A percentile compares a stretch with the other conserved stretches of the same genome.
These are phyloP conservation scores for Eucalyptus globulus DNA, from an alignment of 345 rosid genomes.

Conservation along the genomic window DNA sequence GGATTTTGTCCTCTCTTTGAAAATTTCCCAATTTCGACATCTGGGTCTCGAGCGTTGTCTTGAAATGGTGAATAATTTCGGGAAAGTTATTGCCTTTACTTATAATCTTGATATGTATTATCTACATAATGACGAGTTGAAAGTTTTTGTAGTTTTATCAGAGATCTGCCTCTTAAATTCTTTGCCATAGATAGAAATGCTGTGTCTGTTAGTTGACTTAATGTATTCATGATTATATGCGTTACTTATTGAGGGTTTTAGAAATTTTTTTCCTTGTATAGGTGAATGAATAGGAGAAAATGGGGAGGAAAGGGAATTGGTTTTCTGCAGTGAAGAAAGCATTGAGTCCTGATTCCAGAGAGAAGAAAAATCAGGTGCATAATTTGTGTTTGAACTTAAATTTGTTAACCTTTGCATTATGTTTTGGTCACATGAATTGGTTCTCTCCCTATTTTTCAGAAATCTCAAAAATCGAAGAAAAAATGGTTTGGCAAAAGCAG, in stretches of 20 bases:
- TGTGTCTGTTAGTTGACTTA: not conserved
- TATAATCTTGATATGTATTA: not conserved
- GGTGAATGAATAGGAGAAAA: constrained; percentile 15
- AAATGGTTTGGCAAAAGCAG: constrained; percentile 46
- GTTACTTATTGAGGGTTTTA: not conserved
- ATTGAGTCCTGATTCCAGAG: constrained; percentile 38
- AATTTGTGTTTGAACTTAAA: not conserved
- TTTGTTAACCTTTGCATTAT: not conserved
- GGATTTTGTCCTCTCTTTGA: not conserved
- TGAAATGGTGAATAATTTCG: not conserved
- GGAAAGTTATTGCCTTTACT: not conserved
- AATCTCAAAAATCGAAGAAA: constrained; percentile 28
- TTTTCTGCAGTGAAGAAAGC: constrained; percentile 71
- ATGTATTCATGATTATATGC: not conserved
- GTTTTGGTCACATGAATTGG: not conserved
- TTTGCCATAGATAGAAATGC: not conserved
- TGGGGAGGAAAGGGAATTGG: constrained; percentile 78
- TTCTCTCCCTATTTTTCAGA: constrained; percentile 7
- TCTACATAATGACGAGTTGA: not conserved
- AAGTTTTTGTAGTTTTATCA: not conserved
- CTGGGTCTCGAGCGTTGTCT: not conserved
- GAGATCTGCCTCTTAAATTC: not conserved
- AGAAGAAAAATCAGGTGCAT: constrained; percentile 32
- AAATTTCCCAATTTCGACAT: not conserved
- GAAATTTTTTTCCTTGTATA: not conserved